These are phyloP conservation scores for Colletotrichum destructivum DNA, from an alignment of 2,329 filamentous ascomycete species.

Conservation along the genomic window DNA sequence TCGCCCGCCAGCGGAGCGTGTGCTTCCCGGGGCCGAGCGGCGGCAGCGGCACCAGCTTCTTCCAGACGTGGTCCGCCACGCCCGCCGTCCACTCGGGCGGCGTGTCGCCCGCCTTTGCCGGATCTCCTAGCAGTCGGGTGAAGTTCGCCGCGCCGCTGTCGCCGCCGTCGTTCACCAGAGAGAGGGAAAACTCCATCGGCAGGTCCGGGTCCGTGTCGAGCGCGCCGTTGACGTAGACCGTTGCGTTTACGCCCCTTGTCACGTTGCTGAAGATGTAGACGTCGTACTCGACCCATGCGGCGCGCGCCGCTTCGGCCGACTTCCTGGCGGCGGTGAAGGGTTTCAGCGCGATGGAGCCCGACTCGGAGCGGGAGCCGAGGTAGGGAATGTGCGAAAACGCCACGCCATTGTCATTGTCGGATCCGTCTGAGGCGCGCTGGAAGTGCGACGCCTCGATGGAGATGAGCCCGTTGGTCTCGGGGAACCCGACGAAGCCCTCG, in stretches of 20 bases:
- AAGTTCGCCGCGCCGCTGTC: constrained; percentile 50
- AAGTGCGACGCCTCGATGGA: constrained; percentile 44
- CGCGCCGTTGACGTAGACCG: constrained; percentile 50
- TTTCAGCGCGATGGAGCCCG: constrained; percentile 33
- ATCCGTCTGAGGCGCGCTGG: constrained; percentile 29
- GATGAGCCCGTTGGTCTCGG: constrained; percentile 41
- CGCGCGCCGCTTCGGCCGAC: not conserved
- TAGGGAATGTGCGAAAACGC: constrained; percentile 15
- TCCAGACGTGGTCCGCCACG: constrained; percentile 64
- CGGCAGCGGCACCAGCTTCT: constrained; percentile 49
- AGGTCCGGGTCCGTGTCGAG: constrained; percentile 64
- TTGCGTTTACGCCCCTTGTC: constrained; percentile 42
- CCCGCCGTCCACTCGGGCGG: constrained; percentile 63
- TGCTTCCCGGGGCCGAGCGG: constrained; percentile 44
- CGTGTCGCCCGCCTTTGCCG: constrained; percentile 57
- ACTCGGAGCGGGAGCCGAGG: constrained; percentile 39
- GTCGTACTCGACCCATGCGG: constrained; percentile 47
- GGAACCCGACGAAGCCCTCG: constrained; percentile 42
- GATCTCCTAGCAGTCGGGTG: constrained; percentile 53
- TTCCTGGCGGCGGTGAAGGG: constrained; percentile 26
- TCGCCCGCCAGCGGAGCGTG: constrained; percentile 48
- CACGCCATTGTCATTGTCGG: not conserved
- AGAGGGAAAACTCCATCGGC: constrained; percentile 63
- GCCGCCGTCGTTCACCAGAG: constrained; percentile 51
- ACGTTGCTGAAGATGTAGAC: constrained; percentile 47